These are phyloP conservation scores for Sclerotinia sclerotiorum DNA, from an alignment of 2,329 filamentous ascomycete genomes.

Conservation along the genomic window DNA sequence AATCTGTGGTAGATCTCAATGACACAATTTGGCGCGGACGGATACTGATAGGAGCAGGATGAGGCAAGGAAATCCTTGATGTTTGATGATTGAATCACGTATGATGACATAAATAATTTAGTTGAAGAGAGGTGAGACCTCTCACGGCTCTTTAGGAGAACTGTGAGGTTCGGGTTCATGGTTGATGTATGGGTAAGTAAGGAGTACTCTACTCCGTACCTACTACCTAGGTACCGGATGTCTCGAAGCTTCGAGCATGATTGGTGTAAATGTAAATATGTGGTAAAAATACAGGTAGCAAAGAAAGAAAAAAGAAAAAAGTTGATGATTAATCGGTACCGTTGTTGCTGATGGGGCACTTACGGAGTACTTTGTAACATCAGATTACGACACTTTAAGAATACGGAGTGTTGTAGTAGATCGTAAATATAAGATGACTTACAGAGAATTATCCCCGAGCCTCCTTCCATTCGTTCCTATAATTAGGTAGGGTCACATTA, in stretches of 20 bases:
- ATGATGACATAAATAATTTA: constrained; percentile 7
- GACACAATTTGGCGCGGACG: not conserved
- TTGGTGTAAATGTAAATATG: not conserved
- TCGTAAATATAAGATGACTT: not conserved
- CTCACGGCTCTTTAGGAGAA: not conserved
- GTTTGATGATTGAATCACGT: not conserved
- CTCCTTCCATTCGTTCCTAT: not conserved
- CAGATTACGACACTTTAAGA: not conserved
- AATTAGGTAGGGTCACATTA: not conserved
- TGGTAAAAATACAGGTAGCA: not conserved
- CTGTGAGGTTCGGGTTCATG: not conserved
- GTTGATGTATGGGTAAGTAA: not conserved
- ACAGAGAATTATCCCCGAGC: not conserved
- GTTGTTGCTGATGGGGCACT: not conserved
- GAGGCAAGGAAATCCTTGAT: constrained; percentile 8
- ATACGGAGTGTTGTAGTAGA: not conserved
- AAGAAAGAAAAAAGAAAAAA: not conserved
- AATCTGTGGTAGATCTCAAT: not conserved
- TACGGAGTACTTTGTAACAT: not conserved
- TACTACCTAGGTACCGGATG: not conserved
- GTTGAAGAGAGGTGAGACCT: constrained; percentile 10
- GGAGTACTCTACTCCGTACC: too few species aligned
- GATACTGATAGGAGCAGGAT: not conserved
- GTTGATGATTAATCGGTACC: not conserved
- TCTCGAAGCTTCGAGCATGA: not conserved